Conservation (phyloP, 192 early-diverging fungal species). For the Backusella luteola region DNA sequence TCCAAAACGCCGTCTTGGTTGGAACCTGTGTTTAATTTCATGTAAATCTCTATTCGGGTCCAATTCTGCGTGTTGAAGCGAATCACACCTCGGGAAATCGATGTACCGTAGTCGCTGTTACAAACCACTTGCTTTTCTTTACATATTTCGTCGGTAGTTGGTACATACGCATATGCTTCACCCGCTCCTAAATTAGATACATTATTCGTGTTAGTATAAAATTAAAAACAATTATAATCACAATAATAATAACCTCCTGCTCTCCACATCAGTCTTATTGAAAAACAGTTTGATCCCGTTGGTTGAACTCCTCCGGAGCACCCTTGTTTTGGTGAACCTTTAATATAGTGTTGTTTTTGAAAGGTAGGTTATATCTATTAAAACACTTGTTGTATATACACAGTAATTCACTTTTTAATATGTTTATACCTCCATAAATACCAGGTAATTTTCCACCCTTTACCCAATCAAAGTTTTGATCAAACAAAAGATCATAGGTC, state of each 20-base stretch:
- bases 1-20: conserved; percentile 32
- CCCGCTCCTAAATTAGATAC: not conserved
- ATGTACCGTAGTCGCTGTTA: conserved; percentile 46
- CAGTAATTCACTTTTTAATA: too few species aligned
- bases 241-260: conserved; percentile 15
- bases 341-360: too few species aligned
- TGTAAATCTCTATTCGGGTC: conserved; percentile 40
- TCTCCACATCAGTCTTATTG: conserved; percentile 53
- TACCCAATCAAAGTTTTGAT: conserved; percentile 43
- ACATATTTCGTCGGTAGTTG: conserved; percentile 35
- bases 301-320: conserved; percentile 50
- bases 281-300: conserved; percentile 44
- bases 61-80: conserved; percentile 34
- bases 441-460: conserved; percentile 52
- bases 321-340: conserved; percentile 30
- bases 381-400: too few species aligned
- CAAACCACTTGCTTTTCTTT: conserved; percentile 30
- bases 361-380: too few species aligned
- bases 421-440: conserved; percentile 36
- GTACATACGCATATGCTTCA: conserved; percentile 46
- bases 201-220: not conserved
- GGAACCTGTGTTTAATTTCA: conserved; percentile 36
- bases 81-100: conserved; percentile 42
- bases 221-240: not conserved
- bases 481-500: conserved; percentile 47